phyloP scores from a whole-genome alignment of 2,329 filamentous ascomycete genomes.

The Alternaria solani region DNA sequence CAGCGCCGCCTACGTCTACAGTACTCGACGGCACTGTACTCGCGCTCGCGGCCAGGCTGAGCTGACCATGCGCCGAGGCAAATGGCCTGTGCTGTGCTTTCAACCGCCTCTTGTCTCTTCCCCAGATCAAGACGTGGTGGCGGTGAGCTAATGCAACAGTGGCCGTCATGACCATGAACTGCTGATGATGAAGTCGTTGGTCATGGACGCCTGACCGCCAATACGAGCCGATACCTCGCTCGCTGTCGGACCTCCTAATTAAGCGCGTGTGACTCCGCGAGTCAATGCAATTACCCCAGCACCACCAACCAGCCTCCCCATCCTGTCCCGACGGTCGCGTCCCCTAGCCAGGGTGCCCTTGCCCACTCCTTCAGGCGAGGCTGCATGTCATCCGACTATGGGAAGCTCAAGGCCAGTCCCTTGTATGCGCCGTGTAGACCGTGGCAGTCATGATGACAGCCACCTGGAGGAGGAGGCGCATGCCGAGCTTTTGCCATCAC shows the following conservation, averaged over 20 bases:
- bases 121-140: background rate
- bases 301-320: background rate
- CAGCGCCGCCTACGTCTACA: background rate
- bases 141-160: background rate
- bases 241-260: slow-evolving; percentile 1
- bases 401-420: background rate
- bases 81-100: background rate
- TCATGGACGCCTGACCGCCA: slow-evolving; percentile 1
- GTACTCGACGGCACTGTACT: background rate
- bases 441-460: background rate
- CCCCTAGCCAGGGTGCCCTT: background rate
- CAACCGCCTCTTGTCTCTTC: background rate
- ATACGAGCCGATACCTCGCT: background rate
- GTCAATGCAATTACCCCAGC: slow-evolving; percentile 1
- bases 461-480: background rate
- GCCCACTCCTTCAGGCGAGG: background rate
- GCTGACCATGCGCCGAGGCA: background rate
- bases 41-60: background rate
- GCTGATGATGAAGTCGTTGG: background rate
- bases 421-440: background rate
- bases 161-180: background rate
- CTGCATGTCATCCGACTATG: background rate
- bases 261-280: background rate
- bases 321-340: background rate
- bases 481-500: background rate